Conservation (phyloP, 208 protist genomes). For the Crithidia acanthocephali region DNA sequence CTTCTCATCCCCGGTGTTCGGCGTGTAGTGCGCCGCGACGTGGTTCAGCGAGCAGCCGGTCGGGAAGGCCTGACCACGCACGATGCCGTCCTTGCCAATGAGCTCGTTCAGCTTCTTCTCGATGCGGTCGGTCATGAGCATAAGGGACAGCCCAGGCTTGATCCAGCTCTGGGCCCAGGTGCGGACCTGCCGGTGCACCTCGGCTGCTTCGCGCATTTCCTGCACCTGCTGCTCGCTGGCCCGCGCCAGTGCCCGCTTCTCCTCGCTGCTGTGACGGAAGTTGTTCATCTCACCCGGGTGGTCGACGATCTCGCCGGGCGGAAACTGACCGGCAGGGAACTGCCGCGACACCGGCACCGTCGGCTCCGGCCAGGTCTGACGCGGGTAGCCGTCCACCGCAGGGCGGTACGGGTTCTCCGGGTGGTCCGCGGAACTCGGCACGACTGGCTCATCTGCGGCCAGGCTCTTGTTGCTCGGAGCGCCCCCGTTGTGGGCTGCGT, state of each 20-base stretch:
- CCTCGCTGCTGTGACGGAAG: constrained; percentile 90
- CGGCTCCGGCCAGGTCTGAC: constrained; percentile 94
- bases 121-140: constrained; percentile 93
- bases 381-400: constrained; percentile 40
- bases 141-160: constrained; percentile 93
- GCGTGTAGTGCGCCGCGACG: constrained; percentile 98
- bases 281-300: constrained; percentile 93
- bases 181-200: constrained; percentile 94
- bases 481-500: background rate
- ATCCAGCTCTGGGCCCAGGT: constrained; percentile 89
- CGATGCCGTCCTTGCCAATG: constrained; percentile 91
- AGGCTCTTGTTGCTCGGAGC: constrained; percentile 30
- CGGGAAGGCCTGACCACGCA: constrained; percentile 92
- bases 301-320: constrained; percentile 83
- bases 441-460: constrained; percentile 45
- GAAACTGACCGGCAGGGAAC: constrained; percentile 75
- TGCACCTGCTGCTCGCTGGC: constrained; percentile 76
- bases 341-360: constrained; percentile 91
- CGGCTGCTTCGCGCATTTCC: constrained; percentile 88
- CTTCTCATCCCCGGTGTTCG: constrained; percentile 96
- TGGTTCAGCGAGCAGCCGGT: constrained; percentile 97
- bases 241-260: constrained; percentile 91
- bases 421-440: constrained; percentile 70
- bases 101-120: constrained; percentile 91
- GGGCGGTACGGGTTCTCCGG: constrained; percentile 83